Base-by-base conservation (phyloP, 371 early-diverging fungal genomes). In the Smittium culicis region DNA sequence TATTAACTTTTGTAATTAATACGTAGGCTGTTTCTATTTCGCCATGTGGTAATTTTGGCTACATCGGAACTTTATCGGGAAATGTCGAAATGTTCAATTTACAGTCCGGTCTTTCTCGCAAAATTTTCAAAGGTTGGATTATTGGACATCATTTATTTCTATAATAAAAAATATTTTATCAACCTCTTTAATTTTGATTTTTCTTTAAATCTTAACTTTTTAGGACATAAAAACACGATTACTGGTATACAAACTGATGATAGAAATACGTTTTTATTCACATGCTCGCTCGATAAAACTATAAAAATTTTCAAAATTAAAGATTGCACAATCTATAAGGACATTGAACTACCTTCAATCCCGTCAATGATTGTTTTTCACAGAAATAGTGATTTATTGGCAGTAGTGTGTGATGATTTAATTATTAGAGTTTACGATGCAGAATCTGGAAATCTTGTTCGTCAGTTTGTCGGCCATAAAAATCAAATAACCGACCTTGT, bases 1-100 rank as follows among this genome's bases (percentile, higher is more conserved):
- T n/a, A n/a, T 54, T 54, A 17, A n/a, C 17, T n/a, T n/a, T n/a
- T n/a, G n/a, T n/a, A n/a, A n/a, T n/a, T n/a, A n/a, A n/a, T n/a
- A 82, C 87, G 54, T 88, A 85, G 75, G 72, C 86, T 0, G 88
- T 88, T 8, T 81, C 84, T 2, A 79, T 98, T 64, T 91, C 89
- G 69, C 76, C 83, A 1, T 96, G 96, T 69, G 97, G 97, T 61
- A 92, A 94, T 77, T 96, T 88, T 83, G 92, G 86, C 2, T 84
- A 92, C 65, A 72, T 93, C 8, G 98, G 96, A 1, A 81, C 88
- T 29, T 78, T 83, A 1, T 73, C 76, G 30, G 98, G 96, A 62
- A 69, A 70, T 20, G 79, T 96, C 57, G 92, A 92, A 61, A 87
- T 89, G 87, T 92, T 81, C 82, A 96, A 94, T 81, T 79, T 96